phyloP scores from a whole-genome alignment of 768 basidiomycete genomes.

The Scleroderma bovista region DNA sequence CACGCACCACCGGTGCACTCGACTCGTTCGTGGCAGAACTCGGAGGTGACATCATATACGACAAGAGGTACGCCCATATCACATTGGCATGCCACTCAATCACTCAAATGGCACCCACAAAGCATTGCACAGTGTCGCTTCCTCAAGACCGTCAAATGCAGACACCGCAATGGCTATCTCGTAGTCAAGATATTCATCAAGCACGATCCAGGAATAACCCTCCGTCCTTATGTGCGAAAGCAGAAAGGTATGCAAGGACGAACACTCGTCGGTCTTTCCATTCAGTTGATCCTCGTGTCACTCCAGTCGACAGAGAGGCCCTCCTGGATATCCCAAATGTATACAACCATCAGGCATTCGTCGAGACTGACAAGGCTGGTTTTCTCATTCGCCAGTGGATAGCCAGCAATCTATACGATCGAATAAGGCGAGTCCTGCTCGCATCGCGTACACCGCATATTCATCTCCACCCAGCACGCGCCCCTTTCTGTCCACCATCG shows the following conservation, averaged over 20 bases:
- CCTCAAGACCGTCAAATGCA: constrained; percentile 83
- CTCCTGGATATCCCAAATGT: constrained; percentile 83
- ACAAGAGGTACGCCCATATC: constrained; percentile 64
- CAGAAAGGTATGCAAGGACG: constrained; percentile 57
- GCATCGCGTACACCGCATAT: neutral
- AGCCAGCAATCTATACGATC: constrained; percentile 90
- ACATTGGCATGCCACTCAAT: neutral
- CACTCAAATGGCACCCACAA: too few species aligned
- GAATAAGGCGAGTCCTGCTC: constrained; percentile 73
- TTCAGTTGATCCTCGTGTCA: neutral
- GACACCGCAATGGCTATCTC: constrained; percentile 76
- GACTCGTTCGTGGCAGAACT: constrained; percentile 91
- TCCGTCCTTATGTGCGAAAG: constrained; percentile 67
- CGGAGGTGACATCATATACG: constrained; percentile 81
- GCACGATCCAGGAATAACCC: constrained; percentile 77
- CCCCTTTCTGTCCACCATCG: constrained; percentile 84
- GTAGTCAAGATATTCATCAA: constrained; percentile 96
- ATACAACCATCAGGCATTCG: constrained; percentile 81
- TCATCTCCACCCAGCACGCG: constrained; percentile 60
- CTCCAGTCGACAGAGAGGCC: constrained; percentile 77
- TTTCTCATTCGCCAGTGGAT: constrained; percentile 95
- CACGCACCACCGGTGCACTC: constrained; percentile 71
- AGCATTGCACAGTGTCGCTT: constrained; percentile 28
- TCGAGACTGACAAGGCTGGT: constrained; percentile 94
- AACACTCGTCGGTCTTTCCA: constrained; percentile 3